A percentile compares a stretch with the other conserved stretches of the same genome.
phyloP scores from a whole-genome alignment of 2,329 filamentous ascomycete genomes.

The Colletotrichum sp. region DNA sequence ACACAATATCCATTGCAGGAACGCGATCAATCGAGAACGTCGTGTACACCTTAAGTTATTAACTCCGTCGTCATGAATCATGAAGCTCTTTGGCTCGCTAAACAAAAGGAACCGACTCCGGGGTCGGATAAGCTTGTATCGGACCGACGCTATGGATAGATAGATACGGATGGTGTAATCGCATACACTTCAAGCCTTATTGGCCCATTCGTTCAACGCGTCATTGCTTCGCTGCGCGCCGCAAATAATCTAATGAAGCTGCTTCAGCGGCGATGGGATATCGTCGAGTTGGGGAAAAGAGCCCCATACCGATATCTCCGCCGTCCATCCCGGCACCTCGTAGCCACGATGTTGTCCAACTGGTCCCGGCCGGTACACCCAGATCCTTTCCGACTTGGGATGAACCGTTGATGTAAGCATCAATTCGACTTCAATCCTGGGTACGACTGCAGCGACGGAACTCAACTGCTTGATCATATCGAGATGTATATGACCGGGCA shows the following conservation, averaged over 20 bases:
- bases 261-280: background rate
- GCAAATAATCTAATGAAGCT: too few relatives aligned
- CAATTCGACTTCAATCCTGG: background rate
- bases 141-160: background rate
- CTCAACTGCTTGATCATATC: background rate
- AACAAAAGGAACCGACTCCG: slow-evolving; percentile 18
- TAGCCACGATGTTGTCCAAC: background rate
- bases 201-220: background rate
- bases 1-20: slow-evolving; percentile 9
- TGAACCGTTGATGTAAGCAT: slow-evolving; percentile 1
- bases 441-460: background rate
- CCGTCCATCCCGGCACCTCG: background rate
- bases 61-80: slow-evolving; percentile 17
- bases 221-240: background rate
- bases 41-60: background rate
- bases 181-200: background rate
- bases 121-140: slow-evolving; percentile 5
- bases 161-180: background rate
- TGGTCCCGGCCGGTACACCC: background rate
- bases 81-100: slow-evolving; percentile 15
- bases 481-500: background rate
- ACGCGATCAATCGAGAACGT: background rate
- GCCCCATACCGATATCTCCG: background rate
- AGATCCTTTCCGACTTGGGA: background rate
- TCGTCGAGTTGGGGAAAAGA: background rate